These are phyloP conservation scores for Rubroboletus pulcherrimus DNA, from an alignment of 768 basidiomycete species.

Conservation along the genomic window DNA sequence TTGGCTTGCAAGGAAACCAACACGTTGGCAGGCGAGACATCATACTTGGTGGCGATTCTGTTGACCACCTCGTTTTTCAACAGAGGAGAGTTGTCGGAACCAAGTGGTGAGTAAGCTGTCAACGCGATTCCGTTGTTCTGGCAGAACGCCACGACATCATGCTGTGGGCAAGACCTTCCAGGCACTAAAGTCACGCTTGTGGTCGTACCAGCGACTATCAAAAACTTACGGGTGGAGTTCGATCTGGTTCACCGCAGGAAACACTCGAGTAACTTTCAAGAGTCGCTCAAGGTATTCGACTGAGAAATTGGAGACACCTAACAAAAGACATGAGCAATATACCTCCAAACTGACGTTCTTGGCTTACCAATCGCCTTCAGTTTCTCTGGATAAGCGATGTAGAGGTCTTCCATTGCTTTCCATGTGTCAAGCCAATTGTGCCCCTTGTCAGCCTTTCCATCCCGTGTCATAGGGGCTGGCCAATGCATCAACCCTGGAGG, in stretches of 20 bases:
- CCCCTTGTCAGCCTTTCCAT: constrained; percentile 49
- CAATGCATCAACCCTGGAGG: constrained; percentile 71
- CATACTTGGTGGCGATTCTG: constrained; percentile 60
- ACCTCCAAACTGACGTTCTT: background rate
- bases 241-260: constrained; percentile 80
- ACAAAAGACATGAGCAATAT: background rate
- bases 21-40: constrained; percentile 58
- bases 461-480: constrained; percentile 70
- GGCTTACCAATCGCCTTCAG: constrained; percentile 68
- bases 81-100: constrained; percentile 66
- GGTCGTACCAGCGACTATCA: background rate
- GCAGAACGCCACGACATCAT: constrained; percentile 63
- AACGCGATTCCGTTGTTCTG: constrained; percentile 59
- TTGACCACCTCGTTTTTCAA: constrained; percentile 55
- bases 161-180: constrained; percentile 57
- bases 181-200: background rate
- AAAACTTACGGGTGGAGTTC: constrained; percentile 63
- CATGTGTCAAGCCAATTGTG: constrained; percentile 74
- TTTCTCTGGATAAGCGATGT: constrained; percentile 63
- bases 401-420: constrained; percentile 70
- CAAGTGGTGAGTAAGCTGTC: constrained; percentile 79
- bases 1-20: constrained; percentile 74
- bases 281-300: constrained; percentile 60
- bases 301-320: constrained; percentile 70
- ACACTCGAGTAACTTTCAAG: constrained; percentile 47